Percentiles rank a stretch among this genome's conserved stretches.
Conservation (phyloP, 371 early-diverging fungal species). For the Mucor irregularis region DNA sequence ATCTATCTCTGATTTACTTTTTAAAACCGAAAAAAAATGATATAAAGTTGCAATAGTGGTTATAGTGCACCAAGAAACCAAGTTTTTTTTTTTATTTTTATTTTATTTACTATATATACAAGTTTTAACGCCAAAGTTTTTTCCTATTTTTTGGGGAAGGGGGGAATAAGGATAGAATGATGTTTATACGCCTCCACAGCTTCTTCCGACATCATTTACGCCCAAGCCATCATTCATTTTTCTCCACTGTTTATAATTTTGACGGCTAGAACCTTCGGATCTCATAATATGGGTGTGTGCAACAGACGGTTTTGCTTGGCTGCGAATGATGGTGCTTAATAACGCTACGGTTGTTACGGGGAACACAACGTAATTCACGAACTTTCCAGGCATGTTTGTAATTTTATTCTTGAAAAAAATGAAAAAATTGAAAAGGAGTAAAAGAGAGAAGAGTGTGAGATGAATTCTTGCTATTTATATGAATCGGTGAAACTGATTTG, state of each 20-base stretch:
- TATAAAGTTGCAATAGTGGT: too few species aligned
- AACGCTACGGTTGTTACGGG: conserved; percentile 38
- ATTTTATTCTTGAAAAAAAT: conserved; percentile 28
- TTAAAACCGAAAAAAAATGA: too few species aligned
- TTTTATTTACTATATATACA: too few species aligned
- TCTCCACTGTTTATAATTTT: conserved; percentile 36
- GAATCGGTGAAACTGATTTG: conserved; percentile 1
- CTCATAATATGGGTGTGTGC: conserved; percentile 41
- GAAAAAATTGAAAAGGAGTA: background rate
- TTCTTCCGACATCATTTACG: conserved; percentile 50
- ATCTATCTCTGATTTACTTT: too few species aligned
- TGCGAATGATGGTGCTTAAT: conserved; percentile 40
- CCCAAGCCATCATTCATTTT: conserved; percentile 45
- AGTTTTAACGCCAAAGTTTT: too few species aligned
- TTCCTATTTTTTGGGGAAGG: too few species aligned
- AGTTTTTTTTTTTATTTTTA: too few species aligned
- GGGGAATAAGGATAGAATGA: background rate
- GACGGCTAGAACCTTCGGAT: conserved; percentile 19
- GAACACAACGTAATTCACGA: conserved; percentile 28
- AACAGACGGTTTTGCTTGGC: conserved; percentile 37
- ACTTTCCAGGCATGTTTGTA: conserved; percentile 16
- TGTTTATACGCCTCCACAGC: conserved; percentile 47
- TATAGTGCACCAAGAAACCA: too few species aligned
- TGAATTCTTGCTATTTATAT: background rate
- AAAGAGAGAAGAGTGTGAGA: background rate